These are phyloP conservation scores for Poa pratensis DNA, from an alignment of 176 grass and related monocot species.

Conservation along the genomic window DNA sequence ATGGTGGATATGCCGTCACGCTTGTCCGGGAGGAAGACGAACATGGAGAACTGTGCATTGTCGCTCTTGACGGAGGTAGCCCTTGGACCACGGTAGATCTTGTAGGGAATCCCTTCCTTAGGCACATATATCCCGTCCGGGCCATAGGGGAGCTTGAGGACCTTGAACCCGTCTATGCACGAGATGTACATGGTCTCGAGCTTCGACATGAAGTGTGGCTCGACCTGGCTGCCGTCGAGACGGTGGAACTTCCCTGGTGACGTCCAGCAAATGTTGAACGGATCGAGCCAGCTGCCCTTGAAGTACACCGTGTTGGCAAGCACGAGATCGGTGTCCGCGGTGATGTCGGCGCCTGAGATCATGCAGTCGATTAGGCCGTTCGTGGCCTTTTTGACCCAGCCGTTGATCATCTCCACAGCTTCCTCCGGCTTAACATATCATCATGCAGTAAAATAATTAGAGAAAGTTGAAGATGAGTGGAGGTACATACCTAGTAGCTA, in stretches of 20 bases:
- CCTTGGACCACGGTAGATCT: constrained; percentile 2
- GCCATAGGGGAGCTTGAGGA: constrained; percentile 7
- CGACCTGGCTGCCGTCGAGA: neutral
- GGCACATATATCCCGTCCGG: neutral
- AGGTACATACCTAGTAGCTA: neutral
- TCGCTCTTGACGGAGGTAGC: neutral
- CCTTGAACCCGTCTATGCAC: constrained; percentile 22
- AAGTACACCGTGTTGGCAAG: constrained; percentile 1
- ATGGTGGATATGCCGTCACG: neutral
- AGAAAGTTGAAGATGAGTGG: neutral
- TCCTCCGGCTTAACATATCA: constrained; percentile 12
- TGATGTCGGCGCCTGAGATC: constrained; percentile 8
- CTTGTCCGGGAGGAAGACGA: constrained; percentile 6
- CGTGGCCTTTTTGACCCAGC: constrained; percentile 13
- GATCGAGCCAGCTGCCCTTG: constrained; percentile 18
- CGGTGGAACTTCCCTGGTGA: neutral
- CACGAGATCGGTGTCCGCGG: neutral
- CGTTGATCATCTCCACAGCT: constrained; percentile 9
- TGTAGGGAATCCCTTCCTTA: neutral
- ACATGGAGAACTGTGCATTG: constrained; percentile 15
- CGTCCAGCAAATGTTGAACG: neutral
- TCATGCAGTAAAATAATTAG: neutral
- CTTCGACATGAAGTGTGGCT: neutral
- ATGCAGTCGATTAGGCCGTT: constrained; percentile 23
- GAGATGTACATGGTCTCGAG: neutral